These are phyloP conservation scores for Boletus mariae DNA, from an alignment of 1,284 basidiomycete genomes.

Conservation along the genomic window DNA sequence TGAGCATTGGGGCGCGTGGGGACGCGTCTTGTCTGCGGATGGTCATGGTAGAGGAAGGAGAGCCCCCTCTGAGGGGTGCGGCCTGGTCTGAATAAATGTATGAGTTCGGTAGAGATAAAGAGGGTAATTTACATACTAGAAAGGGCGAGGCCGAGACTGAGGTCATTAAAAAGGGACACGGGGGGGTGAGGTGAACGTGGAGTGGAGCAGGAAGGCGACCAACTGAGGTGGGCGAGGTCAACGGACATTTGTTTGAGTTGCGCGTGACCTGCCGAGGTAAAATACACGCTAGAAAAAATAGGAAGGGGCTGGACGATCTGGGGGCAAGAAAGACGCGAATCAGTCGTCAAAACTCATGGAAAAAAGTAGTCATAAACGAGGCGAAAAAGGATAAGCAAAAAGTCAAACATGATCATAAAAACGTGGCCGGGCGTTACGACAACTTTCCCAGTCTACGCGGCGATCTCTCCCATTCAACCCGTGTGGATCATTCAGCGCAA, in stretches of 20 bases:
- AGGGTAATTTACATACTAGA: slow-evolving; percentile 24
- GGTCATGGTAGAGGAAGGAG: slow-evolving; percentile 32
- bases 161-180: slow-evolving; percentile 21
- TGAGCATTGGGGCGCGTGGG: slow-evolving; percentile 8
- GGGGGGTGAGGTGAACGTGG: slow-evolving; percentile 6
- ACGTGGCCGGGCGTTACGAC: slow-evolving; percentile 27
- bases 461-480: too few relatives aligned
- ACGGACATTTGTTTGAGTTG: slow-evolving; percentile 18
- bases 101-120: slow-evolving; percentile 1
- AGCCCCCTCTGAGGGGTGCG: slow-evolving; percentile 13
- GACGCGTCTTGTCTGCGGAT: slow-evolving; percentile 30
- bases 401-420: slow-evolving; percentile 22
- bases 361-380: slow-evolving; percentile 29
- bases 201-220: slow-evolving; percentile 3
- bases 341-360: slow-evolving; percentile 29
- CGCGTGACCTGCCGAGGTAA: slow-evolving; percentile 5
- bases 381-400: slow-evolving; percentile 4
- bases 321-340: slow-evolving; percentile 14
- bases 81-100: slow-evolving; percentile 12
- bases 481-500: neutral
- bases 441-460: neutral
- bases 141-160: neutral
- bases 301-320: too few relatives aligned
- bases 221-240: slow-evolving; percentile 10
- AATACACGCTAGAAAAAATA: slow-evolving; percentile 15